Evolutionary conservation across 139 green algal species (phyloP), one percentile per base, ranked within the genome.

Genomic region (Chlamydomonas eustigma): DNA sequence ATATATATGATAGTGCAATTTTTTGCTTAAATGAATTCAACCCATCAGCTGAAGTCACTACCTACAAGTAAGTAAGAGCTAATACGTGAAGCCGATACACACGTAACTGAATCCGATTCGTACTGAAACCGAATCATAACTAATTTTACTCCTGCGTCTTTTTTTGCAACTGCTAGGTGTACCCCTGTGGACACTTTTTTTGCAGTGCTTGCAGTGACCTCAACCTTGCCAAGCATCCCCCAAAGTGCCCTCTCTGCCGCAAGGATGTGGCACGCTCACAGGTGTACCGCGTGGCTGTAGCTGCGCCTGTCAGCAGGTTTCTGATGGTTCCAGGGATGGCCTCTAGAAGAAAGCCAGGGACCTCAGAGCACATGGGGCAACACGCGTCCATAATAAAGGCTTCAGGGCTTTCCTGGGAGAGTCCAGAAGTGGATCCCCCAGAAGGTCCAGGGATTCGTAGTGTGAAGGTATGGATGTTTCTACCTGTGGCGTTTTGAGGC

Each of bases 111-210:
- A n/a, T n/a, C n/a, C n/a, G n/a, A n/a, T n/a, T n/a, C n/a, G n/a
- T n/a, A n/a, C n/a, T n/a, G n/a, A n/a, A n/a, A n/a, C n/a, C n/a
- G n/a, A n/a, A n/a, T n/a, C n/a, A n/a, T n/a, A n/a, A n/a, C 50
- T n/a, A n/a, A n/a, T n/a, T n/a, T n/a, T n/a, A n/a, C n/a, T n/a
- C n/a, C n/a, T n/a, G n/a, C n/a, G n/a, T n/a, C n/a, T n/a, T n/a
- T n/a, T n/a, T n/a, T n/a, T n/a, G n/a, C n/a, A n/a, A n/a, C 18
- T 63, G 18, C 25, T n/a, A 69, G 58, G 58, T 69, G 58, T 73
- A 50, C 66, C 66, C 66, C 6, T 73, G 66, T 32, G 66, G 30
- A 5, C 66, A 73, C 33, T 73, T 51, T 35, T 73, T 73, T 6
- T 73, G 66, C 66, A 28, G 8, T 35, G 5, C 18, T 4, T 73